Evolutionary conservation across 129 eudicot genomes (phyloP).

Genomic region (Calendula officinalis): DNA sequence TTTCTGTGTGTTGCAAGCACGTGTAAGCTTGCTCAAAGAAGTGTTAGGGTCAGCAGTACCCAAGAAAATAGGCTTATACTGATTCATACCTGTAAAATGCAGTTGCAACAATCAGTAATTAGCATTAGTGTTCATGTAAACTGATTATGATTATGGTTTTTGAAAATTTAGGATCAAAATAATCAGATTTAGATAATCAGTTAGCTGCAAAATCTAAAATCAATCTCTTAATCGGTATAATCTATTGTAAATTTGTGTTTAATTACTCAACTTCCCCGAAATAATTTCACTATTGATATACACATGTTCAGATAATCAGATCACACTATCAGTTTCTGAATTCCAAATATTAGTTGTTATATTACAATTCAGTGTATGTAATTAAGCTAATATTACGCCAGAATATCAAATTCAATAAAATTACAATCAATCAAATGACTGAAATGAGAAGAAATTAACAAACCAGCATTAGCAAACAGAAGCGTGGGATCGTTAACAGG

Average conservation of each 20-base stretch:
- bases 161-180: not conserved
- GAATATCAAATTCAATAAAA: not conserved
- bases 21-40: conserved; percentile 68
- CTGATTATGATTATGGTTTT: not conserved
- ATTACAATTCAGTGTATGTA: not conserved
- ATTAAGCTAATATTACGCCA: not conserved
- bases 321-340: not conserved
- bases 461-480: conserved; percentile 94
- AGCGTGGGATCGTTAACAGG: conserved; percentile 94
- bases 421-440: not conserved
- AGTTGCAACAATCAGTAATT: not conserved
- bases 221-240: not conserved
- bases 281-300: not conserved
- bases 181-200: not conserved
- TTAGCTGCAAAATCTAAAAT: not conserved
- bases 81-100: conserved; percentile 78
- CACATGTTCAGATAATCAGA: not conserved
- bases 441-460: not conserved
- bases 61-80: conserved; percentile 90
- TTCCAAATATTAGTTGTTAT: not conserved
- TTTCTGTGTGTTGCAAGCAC: conserved; percentile 95
- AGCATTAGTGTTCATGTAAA: not conserved
- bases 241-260: not conserved
- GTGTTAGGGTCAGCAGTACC: conserved; percentile 90
- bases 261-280: too few species aligned